Evolutionary conservation across 148 eudicot species (phyloP).

Genomic region (Polygonum aviculare): DNA sequence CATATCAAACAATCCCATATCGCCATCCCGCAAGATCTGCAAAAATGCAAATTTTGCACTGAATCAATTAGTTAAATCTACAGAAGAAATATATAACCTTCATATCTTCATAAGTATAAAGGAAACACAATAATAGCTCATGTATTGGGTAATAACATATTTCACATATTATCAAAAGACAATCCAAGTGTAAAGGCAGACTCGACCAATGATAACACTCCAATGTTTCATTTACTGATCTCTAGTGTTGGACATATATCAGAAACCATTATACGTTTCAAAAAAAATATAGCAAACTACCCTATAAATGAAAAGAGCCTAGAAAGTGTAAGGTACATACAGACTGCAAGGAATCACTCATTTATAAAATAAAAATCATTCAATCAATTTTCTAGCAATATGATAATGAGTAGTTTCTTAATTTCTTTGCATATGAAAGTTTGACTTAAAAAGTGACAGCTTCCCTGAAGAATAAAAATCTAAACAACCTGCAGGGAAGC

Average conservation of each 20-base stretch:
- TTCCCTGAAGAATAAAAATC: not conserved
- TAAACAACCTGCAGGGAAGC: not conserved
- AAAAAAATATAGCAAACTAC: no score
- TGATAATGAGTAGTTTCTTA: not conserved
- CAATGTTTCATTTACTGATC: not conserved
- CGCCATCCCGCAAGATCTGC: slow-evolving; percentile 75
- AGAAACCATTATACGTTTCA: no score
- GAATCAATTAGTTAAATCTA: not conserved
- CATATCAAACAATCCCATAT: slow-evolving; percentile 94
- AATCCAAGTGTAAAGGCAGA: not conserved
- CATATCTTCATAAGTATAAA: not conserved
- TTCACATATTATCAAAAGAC: not conserved
- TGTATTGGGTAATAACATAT: not conserved
- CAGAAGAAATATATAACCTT: not conserved
- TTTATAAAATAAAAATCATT: not conserved
- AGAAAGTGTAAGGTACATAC: not conserved
- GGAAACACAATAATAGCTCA: not conserved
- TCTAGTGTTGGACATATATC: not conserved
- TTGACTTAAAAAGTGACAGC: not conserved
- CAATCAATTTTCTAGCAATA: not conserved
- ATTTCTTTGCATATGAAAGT: not conserved
- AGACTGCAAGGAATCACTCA: not conserved
- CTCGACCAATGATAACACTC: not conserved
- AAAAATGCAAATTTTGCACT: not conserved
- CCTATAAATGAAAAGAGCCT: not conserved